phyloP scores from a whole-genome alignment of 2,329 filamentous ascomycete genomes.

The Neopestalotiopsis rosae region DNA sequence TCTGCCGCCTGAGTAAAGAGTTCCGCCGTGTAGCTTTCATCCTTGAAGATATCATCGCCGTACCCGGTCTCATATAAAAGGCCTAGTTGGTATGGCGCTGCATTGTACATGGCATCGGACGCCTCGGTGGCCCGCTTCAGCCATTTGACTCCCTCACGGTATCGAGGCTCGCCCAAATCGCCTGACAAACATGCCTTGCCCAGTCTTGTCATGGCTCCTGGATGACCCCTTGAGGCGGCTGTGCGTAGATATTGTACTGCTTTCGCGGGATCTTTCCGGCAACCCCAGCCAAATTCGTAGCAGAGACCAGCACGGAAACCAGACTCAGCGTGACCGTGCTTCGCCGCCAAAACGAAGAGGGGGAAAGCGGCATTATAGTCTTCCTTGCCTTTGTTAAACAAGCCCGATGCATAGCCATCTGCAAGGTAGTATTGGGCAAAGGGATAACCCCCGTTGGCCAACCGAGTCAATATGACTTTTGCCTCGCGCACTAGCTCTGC shows the following conservation, averaged over 20 bases:
- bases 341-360: constrained; percentile 90
- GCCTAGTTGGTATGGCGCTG: constrained; percentile 89
- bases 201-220: constrained; percentile 90
- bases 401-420: constrained; percentile 90
- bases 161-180: constrained; percentile 85
- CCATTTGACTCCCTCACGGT: constrained; percentile 95
- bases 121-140: constrained; percentile 90
- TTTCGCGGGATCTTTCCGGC: constrained; percentile 85
- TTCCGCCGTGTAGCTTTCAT: constrained; percentile 89
- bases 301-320: constrained; percentile 91
- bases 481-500: constrained; percentile 83
- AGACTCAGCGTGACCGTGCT: constrained; percentile 96
- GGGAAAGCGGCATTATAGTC: constrained; percentile 92
- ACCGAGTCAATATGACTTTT: constrained; percentile 83
- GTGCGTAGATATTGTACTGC: constrained; percentile 92
- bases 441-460: constrained; percentile 88
- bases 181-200: constrained; percentile 89
- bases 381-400: constrained; percentile 93
- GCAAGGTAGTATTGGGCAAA: constrained; percentile 98
- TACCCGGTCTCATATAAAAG: constrained; percentile 91
- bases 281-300: constrained; percentile 99
- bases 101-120: constrained; percentile 90
- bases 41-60: constrained; percentile 91
- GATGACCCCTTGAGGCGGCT: constrained; percentile 91
- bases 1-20: constrained; percentile 94